Evolutionary conservation across 306 rosid species (phyloP).

Genomic region (Myrica gale): DNA sequence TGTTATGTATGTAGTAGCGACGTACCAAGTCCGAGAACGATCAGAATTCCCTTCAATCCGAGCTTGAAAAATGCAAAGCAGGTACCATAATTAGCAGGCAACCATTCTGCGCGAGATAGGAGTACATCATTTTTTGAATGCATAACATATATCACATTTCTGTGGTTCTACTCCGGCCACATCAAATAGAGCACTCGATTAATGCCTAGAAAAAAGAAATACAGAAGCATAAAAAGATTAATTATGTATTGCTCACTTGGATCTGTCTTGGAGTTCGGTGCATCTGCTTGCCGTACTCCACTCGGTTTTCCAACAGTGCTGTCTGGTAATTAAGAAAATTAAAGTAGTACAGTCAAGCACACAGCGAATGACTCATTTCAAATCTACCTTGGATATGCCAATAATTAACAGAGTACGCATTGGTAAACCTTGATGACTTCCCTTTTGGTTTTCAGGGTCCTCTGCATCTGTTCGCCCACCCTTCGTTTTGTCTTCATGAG

Average conservation of each 20-base stretch:
- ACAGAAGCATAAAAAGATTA: too few species aligned
- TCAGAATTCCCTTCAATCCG: slow-evolving; percentile 16
- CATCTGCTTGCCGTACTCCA: too few species aligned
- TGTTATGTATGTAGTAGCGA: neutral
- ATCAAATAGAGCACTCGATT: too few species aligned
- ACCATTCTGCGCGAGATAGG: neutral
- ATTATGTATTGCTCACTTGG: too few species aligned
- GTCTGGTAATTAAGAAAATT: too few species aligned
- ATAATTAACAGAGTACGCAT: too few species aligned
- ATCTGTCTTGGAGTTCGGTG: too few species aligned
- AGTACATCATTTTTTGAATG: neutral
- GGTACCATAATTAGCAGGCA: slow-evolving; percentile 23
- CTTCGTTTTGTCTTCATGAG: neutral
- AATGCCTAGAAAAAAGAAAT: too few species aligned
- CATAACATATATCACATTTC: neutral
- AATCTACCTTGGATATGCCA: too few species aligned
- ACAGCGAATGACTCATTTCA: too few species aligned
- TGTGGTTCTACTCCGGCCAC: neutral
- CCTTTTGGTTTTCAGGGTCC: neutral
- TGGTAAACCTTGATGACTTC: neutral
- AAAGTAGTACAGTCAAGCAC: too few species aligned
- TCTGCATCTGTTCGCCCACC: neutral
- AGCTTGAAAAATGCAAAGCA: slow-evolving; percentile 19
- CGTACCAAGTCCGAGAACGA: slow-evolving; percentile 32
- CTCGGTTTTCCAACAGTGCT: too few species aligned